Percentiles rank a stretch among this genome's conserved stretches.
Conservation (phyloP, 495 filamentous ascomycete genomes). For the Neurospora tetraspora region DNA sequence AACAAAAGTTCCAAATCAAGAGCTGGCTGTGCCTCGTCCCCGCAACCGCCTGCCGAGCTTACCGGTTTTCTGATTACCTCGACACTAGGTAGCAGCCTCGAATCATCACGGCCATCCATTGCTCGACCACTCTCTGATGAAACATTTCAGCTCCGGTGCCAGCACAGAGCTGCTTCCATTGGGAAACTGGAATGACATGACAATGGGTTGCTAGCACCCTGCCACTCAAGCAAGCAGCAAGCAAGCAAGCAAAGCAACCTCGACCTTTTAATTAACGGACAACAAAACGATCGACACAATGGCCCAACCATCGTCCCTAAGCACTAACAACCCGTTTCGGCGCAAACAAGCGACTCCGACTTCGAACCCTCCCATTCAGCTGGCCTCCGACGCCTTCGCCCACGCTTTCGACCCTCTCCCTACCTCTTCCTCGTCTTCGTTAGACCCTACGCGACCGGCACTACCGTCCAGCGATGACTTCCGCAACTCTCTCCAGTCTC, state of each 20-base stretch:
- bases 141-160: background rate
- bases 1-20: background rate
- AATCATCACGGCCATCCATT: background rate
- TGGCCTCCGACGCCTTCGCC: conserved; percentile 2
- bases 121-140: background rate
- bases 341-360: conserved; percentile 19
- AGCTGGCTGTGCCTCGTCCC: background rate
- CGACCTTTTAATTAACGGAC: too few species aligned
- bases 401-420: conserved; percentile 7
- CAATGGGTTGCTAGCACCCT: conserved; percentile 14
- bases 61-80: background rate
- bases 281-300: conserved; percentile 7
- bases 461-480: conserved; percentile 22
- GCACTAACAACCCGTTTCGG: conserved; percentile 40
- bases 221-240: background rate
- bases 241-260: too few species aligned
- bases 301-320: conserved; percentile 24
- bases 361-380: conserved; percentile 5
- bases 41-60: background rate
- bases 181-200: conserved; percentile 5
- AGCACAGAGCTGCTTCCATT: background rate
- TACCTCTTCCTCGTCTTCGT: conserved; percentile 1
- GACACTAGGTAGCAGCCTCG: background rate
- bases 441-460: conserved; percentile 1
- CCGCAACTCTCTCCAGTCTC: conserved; percentile 16